Evolutionary conservation across 495 filamentous ascomycete species (phyloP).

Genomic region (Trypethelium eluteriae): DNA sequence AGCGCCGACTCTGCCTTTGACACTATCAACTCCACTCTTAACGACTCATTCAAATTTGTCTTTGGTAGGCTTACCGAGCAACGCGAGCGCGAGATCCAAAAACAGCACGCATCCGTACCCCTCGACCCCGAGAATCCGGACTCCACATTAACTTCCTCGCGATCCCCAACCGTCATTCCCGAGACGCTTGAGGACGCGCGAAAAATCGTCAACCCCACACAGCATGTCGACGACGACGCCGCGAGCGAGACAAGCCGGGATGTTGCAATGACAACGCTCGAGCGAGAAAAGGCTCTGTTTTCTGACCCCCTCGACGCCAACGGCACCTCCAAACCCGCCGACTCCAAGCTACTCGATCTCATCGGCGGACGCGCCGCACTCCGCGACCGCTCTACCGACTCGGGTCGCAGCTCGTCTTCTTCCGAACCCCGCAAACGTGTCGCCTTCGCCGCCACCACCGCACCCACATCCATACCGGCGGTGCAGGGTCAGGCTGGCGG

Average conservation of each 20-base stretch:
- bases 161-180: slow-evolving; percentile 49
- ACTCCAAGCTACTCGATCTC: slow-evolving; percentile 55
- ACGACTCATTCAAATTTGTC: slow-evolving; percentile 87
- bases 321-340: slow-evolving; percentile 43
- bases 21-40: slow-evolving; percentile 77
- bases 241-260: slow-evolving; percentile 36
- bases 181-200: slow-evolving; percentile 89
- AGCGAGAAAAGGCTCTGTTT: slow-evolving; percentile 17
- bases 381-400: slow-evolving; percentile 72
- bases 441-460: slow-evolving; percentile 33
- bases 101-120: neutral
- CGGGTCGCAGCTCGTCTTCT: slow-evolving; percentile 45
- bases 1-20: slow-evolving; percentile 88
- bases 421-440: slow-evolving; percentile 39
- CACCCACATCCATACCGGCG: too few relatives aligned
- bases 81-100: slow-evolving; percentile 39
- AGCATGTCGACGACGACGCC: slow-evolving; percentile 41
- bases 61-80: slow-evolving; percentile 78
- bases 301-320: slow-evolving; percentile 26
- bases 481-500: too few relatives aligned
- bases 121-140: neutral
- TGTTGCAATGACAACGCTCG: slow-evolving; percentile 33
- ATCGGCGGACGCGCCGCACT: slow-evolving; percentile 52
- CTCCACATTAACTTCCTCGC: neutral
- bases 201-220: slow-evolving; percentile 67